These are phyloP conservation scores for Coleophoma eucalyptorum DNA, from an alignment of 2,329 filamentous ascomycete species.

Conservation along the genomic window DNA sequence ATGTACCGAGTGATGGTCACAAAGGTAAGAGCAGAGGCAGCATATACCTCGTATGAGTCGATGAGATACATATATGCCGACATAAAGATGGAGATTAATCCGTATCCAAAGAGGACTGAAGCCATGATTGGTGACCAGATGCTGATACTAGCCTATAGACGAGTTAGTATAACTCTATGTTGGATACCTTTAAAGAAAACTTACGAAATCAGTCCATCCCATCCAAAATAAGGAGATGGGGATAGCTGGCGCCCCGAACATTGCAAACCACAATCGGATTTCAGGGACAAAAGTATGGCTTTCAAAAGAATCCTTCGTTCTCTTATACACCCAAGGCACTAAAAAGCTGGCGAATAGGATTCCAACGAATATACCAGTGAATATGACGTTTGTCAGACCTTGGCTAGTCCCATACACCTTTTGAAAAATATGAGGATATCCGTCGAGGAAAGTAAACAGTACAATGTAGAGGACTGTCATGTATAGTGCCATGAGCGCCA, in stretches of 20 bases:
- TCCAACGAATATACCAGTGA: constrained; percentile 34
- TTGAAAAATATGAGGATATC: constrained; percentile 43
- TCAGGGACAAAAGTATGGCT: constrained; percentile 26
- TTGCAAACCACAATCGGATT: constrained; percentile 36
- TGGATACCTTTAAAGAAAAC: background rate
- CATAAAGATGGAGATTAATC: constrained; percentile 35
- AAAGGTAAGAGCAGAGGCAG: constrained; percentile 32
- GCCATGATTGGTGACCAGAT: constrained; percentile 39
- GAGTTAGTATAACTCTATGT: background rate
- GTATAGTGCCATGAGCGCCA: constrained; percentile 38
- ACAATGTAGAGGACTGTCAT: constrained; percentile 45
- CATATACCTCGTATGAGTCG: constrained; percentile 33
- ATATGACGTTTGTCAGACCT: constrained; percentile 34
- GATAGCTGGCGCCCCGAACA: constrained; percentile 31
- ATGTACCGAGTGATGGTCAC: constrained; percentile 36
- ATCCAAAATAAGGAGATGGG: constrained; percentile 41
- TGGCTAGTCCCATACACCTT: constrained; percentile 33
- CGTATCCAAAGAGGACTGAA: constrained; percentile 35
- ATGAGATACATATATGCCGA: constrained; percentile 41
- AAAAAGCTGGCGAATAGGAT: constrained; percentile 27
- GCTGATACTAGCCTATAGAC: constrained; percentile 24
- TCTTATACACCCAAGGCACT: constrained; percentile 21
- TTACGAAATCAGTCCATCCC: constrained; percentile 35
- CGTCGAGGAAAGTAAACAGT: constrained; percentile 45
- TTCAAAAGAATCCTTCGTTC: constrained; percentile 4